These are phyloP conservation scores for Albizia julibrissin DNA, from an alignment of 306 rosid species.

Conservation along the genomic window DNA sequence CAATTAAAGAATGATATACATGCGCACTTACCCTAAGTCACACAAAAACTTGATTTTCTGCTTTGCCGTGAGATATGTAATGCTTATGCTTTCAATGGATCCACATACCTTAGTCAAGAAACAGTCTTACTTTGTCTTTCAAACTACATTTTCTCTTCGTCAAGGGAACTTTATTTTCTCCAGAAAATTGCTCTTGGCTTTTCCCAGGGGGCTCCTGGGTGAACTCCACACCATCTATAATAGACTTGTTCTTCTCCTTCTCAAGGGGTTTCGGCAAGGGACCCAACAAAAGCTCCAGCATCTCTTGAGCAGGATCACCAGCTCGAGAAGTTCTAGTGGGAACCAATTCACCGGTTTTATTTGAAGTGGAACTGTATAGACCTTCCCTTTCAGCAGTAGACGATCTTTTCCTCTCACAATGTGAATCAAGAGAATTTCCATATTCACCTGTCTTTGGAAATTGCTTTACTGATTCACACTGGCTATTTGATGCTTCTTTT, in stretches of 20 bases:
- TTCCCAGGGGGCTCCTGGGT: conserved; percentile 35
- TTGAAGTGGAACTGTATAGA: conserved; percentile 34
- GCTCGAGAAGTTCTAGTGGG: conserved; percentile 32
- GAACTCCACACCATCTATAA: conserved; percentile 36
- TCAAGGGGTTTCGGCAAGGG: conserved; percentile 60
- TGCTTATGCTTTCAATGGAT: conserved; percentile 4
- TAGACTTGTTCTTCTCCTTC: conserved; percentile 34
- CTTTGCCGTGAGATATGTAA: conserved; percentile 18
- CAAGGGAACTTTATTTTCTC: conserved; percentile 48
- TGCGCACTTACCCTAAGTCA: not conserved
- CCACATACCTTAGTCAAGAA: conserved; percentile 52
- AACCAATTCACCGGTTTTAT: conserved; percentile 36
- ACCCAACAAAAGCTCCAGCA: conserved; percentile 81
- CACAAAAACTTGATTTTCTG: conserved; percentile 1
- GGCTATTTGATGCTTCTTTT: conserved; percentile 30
- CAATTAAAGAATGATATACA: conserved; percentile 21
- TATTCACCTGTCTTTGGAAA: conserved; percentile 31
- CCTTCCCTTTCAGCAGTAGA: conserved; percentile 27
- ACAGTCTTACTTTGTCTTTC: conserved; percentile 65
- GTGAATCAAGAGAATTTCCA: conserved; percentile 36
- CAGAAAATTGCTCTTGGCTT: conserved; percentile 34
- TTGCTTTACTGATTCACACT: conserved; percentile 37
- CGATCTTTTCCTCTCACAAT: conserved; percentile 31
- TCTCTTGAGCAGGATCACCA: conserved; percentile 76
- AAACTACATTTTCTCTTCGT: conserved; percentile 65